Percentiles rank a stretch among this genome's conserved stretches.
These are phyloP conservation scores for Funneliformis mosseae DNA, from an alignment of 192 early-diverging fungal species.

Conservation along the genomic window DNA sequence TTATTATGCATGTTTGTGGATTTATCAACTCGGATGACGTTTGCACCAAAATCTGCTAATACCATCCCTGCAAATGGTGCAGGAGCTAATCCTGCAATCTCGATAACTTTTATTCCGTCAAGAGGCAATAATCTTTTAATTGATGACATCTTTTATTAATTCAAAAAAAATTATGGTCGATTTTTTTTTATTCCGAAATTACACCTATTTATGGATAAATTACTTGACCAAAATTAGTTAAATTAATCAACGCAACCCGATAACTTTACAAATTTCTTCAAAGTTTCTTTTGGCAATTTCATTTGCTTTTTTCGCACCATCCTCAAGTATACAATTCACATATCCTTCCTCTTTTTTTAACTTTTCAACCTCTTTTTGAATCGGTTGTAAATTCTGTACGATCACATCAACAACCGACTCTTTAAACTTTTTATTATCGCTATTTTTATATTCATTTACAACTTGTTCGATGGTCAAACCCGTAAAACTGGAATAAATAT, in stretches of 20 bases:
- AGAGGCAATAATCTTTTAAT: conserved; percentile 35
- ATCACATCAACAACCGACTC: conserved; percentile 68
- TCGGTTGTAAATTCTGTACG: conserved; percentile 61
- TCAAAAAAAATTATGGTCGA: no score
- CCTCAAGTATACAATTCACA: conserved; percentile 63
- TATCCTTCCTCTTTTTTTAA: conserved; percentile 62
- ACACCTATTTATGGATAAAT: no score
- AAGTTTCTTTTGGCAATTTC: conserved; percentile 63
- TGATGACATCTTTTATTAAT: background rate
- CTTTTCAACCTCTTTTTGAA: conserved; percentile 62
- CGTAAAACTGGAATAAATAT: conserved; percentile 69
- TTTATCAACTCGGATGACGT: conserved; percentile 66
- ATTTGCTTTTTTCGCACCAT: conserved; percentile 67
- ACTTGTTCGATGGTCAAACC: conserved; percentile 49
- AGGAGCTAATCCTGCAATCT: conserved; percentile 70
- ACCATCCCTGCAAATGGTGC: conserved; percentile 70
- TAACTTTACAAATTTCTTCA: conserved; percentile 50
- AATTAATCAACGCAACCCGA: conserved; percentile 53
- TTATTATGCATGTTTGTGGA: conserved; percentile 35
- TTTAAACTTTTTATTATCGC: conserved; percentile 71
- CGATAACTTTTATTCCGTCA: conserved; percentile 58
- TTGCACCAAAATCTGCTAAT: conserved; percentile 68
- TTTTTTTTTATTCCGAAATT: no score
- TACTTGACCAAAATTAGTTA: no score
- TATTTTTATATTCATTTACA: conserved; percentile 47